Percentiles rank a stretch among this genome's conserved stretches.
phyloP scores from a whole-genome alignment of 176 grass and related monocot genomes.

The Triticum timopheevii region DNA sequence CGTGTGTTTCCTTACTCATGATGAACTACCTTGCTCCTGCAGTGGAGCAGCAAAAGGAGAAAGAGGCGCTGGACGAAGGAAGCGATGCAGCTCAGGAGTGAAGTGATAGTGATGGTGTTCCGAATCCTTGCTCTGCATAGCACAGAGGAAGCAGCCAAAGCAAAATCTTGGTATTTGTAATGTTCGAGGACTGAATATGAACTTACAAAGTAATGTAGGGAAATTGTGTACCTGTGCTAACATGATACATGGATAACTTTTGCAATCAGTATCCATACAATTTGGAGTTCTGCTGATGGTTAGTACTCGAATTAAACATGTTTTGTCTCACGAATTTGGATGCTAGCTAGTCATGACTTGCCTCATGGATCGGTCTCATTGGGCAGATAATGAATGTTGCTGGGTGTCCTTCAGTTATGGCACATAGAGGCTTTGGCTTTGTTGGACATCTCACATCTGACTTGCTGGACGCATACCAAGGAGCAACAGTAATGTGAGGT shows the following conservation, averaged over 20 bases:
- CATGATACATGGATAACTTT: neutral
- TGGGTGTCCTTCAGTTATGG: no score
- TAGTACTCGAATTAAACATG: neutral
- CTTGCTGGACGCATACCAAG: no score
- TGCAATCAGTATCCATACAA: neutral
- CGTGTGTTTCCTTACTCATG: no score
- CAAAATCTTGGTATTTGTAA: no score
- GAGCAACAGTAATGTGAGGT: no score
- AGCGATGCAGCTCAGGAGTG: slow-evolving; percentile 36
- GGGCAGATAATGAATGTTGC: no score
- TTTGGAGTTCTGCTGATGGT: neutral
- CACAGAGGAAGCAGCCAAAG: neutral
- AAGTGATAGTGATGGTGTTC: neutral
- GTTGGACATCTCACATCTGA: no score
- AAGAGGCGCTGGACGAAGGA: slow-evolving; percentile 51
- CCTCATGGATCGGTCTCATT: no score
- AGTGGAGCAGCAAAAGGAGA: slow-evolving; percentile 82
- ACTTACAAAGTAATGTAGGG: neutral
- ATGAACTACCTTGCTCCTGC: neutral
- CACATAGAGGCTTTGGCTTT: no score
- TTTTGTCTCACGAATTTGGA: no score
- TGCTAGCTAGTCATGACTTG: no score
- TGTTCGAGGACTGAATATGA: no score
- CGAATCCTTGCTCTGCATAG: neutral
- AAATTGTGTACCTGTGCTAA: neutral